phyloP scores from a whole-genome alignment of 2,329 filamentous ascomycete genomes.

The Fusarium musae region DNA sequence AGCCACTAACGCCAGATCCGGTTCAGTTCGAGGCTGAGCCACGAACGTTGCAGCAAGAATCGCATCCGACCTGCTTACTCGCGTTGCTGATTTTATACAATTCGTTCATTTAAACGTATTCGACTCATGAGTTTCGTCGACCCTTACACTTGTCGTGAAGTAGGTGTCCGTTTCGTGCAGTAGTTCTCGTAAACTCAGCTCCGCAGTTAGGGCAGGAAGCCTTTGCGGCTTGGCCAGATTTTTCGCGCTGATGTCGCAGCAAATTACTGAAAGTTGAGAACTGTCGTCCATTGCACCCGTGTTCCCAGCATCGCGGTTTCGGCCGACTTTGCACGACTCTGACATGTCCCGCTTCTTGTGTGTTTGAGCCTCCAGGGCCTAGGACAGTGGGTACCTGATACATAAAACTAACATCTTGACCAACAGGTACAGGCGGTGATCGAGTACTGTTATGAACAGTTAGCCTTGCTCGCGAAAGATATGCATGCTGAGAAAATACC shows the following conservation, averaged over 20 bases:
- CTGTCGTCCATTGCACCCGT: constrained; percentile 93
- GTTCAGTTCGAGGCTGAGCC: constrained; percentile 39
- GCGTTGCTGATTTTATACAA: constrained; percentile 9
- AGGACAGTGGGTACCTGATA: constrained; percentile 56
- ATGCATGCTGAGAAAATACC: constrained; percentile 47
- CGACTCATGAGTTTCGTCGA: constrained; percentile 46
- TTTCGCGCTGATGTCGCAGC: constrained; percentile 90
- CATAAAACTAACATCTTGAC: constrained; percentile 55
- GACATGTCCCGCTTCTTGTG: constrained; percentile 62
- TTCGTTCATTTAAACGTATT: constrained; percentile 13
- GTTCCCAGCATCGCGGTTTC: constrained; percentile 97
- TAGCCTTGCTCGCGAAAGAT: constrained; percentile 21
- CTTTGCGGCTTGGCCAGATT: constrained; percentile 90
- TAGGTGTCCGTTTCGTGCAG: constrained; percentile 86
- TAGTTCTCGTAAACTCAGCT: constrained; percentile 91
- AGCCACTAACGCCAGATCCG: constrained; percentile 25
- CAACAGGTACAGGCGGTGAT: constrained; percentile 52
- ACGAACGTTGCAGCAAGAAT: constrained; percentile 32
- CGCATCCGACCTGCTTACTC: constrained; percentile 18
- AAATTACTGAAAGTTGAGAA: constrained; percentile 98
- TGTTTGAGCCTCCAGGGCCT: constrained; percentile 48
- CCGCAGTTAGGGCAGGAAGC: constrained; percentile 91
- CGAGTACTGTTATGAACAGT: constrained; percentile 49
- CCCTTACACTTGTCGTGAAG: constrained; percentile 93
- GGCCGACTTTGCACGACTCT: constrained; percentile 80